phyloP scores from a whole-genome alignment of 2,329 filamentous ascomycete genomes.

The Colletotrichum sp. region DNA sequence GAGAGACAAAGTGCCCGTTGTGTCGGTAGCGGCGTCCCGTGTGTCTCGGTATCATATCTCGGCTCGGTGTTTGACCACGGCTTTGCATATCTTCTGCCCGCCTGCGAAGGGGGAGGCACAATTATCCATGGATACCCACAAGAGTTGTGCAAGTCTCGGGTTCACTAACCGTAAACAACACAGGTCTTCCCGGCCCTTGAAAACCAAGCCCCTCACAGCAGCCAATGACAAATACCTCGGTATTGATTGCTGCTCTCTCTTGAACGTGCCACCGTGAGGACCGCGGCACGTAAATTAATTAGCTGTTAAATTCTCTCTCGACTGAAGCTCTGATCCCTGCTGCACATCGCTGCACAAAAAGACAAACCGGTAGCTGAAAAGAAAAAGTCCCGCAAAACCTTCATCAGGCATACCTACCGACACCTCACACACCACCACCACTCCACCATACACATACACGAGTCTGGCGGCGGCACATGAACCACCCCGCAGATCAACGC shows the following conservation, averaged over 20 bases:
- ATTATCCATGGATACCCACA: neutral
- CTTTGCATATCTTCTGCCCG: neutral
- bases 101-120: neutral
- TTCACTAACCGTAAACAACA: neutral
- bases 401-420: neutral
- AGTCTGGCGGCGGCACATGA: neutral
- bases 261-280: neutral
- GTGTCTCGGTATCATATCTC: neutral
- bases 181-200: neutral
- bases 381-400: neutral
- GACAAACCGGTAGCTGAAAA: neutral
- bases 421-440: neutral
- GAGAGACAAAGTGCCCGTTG: neutral
- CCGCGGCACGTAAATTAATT: neutral
- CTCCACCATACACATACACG: neutral
- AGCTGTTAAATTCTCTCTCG: neutral
- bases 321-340: neutral
- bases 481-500: neutral
- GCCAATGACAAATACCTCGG: neutral
- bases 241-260: neutral
- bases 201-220: neutral
- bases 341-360: neutral
- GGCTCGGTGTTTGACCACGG: neutral
- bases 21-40: neutral
- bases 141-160: neutral